Conservation (phyloP, 768 basidiomycete species). For the Leccinum variicolor region DNA sequence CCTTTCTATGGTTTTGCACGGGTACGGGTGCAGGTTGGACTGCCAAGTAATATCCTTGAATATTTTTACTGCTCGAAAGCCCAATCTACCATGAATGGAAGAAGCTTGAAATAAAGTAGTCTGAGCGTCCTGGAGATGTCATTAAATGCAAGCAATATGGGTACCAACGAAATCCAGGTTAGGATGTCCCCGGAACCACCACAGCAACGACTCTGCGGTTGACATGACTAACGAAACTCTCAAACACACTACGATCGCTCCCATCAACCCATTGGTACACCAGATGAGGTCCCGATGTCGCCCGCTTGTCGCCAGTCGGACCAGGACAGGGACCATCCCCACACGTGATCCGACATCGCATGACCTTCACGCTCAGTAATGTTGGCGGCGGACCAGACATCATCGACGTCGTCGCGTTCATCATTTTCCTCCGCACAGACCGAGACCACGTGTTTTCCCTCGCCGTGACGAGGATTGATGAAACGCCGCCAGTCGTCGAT, state of each 20-base stretch:
- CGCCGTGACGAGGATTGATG: conserved; percentile 27
- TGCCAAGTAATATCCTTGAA: background rate
- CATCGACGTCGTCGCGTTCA: background rate
- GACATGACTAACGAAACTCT: conserved; percentile 68
- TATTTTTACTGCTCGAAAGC: background rate
- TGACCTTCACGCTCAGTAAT: conserved; percentile 7
- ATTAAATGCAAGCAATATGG: background rate
- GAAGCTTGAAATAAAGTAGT: background rate
- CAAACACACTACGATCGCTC: conserved; percentile 51
- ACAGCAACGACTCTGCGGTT: conserved; percentile 41
- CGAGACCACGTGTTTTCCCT: conserved; percentile 65
- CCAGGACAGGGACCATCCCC: conserved; percentile 11
- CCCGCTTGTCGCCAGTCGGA: conserved; percentile 11
- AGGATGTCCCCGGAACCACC: background rate
- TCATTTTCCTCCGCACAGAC: conserved; percentile 52
- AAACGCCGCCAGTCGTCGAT: background rate
- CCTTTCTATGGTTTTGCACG: too few species aligned
- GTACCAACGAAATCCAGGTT: background rate
- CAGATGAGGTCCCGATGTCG: conserved; percentile 6
- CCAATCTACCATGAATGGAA: background rate
- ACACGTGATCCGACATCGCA: conserved; percentile 27
- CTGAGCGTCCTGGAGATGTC: background rate
- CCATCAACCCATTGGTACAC: conserved; percentile 66
- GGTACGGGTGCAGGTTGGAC: too few species aligned
- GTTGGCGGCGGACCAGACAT: background rate